Evolutionary conservation across 192 early-diverging fungal species (phyloP), one percentile per base, ranked within the genome.

Genomic region (Geosiphon pyriformis): DNA sequence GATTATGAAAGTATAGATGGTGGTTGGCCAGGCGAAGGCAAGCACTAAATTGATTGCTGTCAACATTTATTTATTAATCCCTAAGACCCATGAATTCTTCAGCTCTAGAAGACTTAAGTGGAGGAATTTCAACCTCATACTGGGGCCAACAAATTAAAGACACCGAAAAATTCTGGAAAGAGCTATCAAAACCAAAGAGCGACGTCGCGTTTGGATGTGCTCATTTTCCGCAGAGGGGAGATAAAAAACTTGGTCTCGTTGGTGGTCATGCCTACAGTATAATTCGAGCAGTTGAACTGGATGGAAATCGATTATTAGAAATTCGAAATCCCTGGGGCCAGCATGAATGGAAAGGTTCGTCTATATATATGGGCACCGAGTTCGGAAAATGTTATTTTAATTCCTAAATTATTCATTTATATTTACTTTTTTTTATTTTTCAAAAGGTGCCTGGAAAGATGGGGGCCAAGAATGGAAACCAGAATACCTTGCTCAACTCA

Each of bases 241-340:
- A 58, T 57, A 57, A 52, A 20, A 42, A 37, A 2, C 52, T 72
- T 37, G 80, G 74, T 11, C 51, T 82, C 23, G 29, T 63, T 20
- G 12, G 29, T 12, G 47, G 63, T 1, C 80, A 82, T 53, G 79
- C 79, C 10, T 82, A 82, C 55, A 69, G 55, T 33, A 66, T 82
- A 31, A 53, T 78, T 37, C 49, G 64, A 17, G 67, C 71, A 0
- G 74, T 72, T 17, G 76, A 76, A 11, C 55, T 46, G 42, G 35
- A 82, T 15, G 74, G 71, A 1, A 69, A 58, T 27, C 53, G 70
- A 6, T 52, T 82, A 20, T 48, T 80, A 15, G 42, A 53, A 42
- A 55, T 80, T 46, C 62, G 79, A 26, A 82, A 82, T 58, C 80
- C 80, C 0, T 80, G 79, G 79, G 80, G 79, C 11, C 60, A 64